Evolutionary conservation across 2,329 filamentous ascomycete species (phyloP), one percentile per base, ranked within the genome.

Genomic region (Claviceps sp.): DNA sequence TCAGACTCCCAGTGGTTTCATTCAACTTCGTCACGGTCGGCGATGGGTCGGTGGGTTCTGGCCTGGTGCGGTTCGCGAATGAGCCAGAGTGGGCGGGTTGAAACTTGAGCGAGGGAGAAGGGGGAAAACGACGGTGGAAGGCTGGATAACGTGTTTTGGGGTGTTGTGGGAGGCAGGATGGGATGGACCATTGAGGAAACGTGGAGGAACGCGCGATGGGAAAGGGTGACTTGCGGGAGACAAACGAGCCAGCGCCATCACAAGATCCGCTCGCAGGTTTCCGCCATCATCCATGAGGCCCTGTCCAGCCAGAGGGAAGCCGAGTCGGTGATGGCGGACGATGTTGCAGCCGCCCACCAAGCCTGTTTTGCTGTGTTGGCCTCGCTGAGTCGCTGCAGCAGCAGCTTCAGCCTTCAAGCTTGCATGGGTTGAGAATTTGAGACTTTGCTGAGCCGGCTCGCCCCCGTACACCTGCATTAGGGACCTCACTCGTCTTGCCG

Each of bases 291-390:
- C 18, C 18, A 8, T 43, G 49, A 52, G 51, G 49, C 49, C 49
- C 30, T 52, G 51, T 52, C 49, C 47, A 52, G 53, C 48, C 55
- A 54, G 49, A 49, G 36, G 48, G 18, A 52, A 30, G 52, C 51
- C 55, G 51, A 54, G 38, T 46, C 48, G 47, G 54, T 53, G 51
- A 57, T 58, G 56, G 57, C 54, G 51, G 48, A 56, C 48, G 49
- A 57, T 53, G 55, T 59, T 57, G 53, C 50, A 52, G 53, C 48
- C 50, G 50, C 48, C 41, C 47, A 52, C n/a, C 51, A 44, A 44
- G 42, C 5, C 8, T 16, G 18, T 22, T 42, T 42, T 42, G 41
- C 9, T 42, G 41, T 44, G 42, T 44, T 44, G 42, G 42, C 42
- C 42, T 18, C 41, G 41, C 30, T 34, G 30, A 18, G 18, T 18